These are phyloP conservation scores for Lasiodiplodia sp. DNA, from an alignment of 2,329 filamentous ascomycete genomes.

Conservation along the genomic window DNA sequence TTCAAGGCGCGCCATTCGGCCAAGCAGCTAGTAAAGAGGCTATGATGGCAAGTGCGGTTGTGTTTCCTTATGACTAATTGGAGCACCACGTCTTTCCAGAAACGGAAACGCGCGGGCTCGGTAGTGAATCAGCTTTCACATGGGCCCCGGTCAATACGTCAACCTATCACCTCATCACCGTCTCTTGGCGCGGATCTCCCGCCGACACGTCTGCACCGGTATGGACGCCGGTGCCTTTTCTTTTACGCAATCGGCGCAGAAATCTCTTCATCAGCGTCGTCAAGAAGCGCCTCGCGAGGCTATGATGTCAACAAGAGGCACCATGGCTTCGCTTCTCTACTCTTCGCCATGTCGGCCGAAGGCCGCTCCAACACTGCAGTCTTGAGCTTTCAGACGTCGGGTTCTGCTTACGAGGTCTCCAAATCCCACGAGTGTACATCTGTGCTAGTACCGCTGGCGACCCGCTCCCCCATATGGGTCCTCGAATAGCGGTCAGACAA, in stretches of 20 bases:
- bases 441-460: not conserved
- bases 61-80: not conserved
- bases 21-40: too few relatives aligned
- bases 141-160: slow-evolving; percentile 4
- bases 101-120: not conserved
- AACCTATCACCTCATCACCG: slow-evolving; percentile 24
- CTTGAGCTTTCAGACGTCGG: not conserved
- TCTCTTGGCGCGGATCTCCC: slow-evolving; percentile 25
- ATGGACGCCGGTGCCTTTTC: not conserved
- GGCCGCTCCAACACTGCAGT: not conserved
- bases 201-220: slow-evolving; percentile 3
- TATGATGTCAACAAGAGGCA: slow-evolving; percentile 11
- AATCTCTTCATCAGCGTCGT: slow-evolving; percentile 1
- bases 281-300: not conserved
- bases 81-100: not conserved
- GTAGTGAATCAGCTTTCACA: slow-evolving; percentile 7
- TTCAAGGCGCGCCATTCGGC: too few relatives aligned
- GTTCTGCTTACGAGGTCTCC: not conserved
- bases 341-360: not conserved
- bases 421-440: too few relatives aligned
- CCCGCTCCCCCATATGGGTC: slow-evolving; percentile 2
- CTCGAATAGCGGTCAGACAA: slow-evolving; percentile 4
- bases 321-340: not conserved
- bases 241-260: slow-evolving; percentile 24
- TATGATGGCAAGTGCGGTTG: too few relatives aligned